Percentiles rank a stretch among this genome's conserved stretches.
phyloP scores from a whole-genome alignment of 2,329 filamentous ascomycete genomes.

The Ophiognomonia clavigignenti-juglandacearum region DNA sequence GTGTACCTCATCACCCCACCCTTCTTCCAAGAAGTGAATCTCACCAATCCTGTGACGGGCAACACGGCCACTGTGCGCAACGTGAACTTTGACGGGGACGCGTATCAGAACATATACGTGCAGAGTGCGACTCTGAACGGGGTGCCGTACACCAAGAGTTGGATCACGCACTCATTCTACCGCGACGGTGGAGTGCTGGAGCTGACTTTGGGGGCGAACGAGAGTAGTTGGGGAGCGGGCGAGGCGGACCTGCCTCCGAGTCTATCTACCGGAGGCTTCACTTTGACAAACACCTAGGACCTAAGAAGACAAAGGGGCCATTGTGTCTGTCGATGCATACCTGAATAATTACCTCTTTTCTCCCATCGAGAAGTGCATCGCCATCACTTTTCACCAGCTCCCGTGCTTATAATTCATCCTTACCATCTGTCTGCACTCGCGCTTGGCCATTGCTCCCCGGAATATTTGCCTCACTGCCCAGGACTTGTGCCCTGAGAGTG shows the following conservation, averaged over 20 bases:
- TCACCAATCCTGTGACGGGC: conserved; percentile 47
- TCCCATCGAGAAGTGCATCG: too few relatives aligned
- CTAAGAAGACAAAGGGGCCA: too few relatives aligned
- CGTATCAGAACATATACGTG: conserved; percentile 51
- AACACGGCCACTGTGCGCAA: conserved; percentile 52
- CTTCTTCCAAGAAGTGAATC: conserved; percentile 51
- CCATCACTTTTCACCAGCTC: too few relatives aligned
- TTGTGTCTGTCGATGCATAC: too few relatives aligned
- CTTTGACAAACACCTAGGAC: not conserved
- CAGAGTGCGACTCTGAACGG: conserved; percentile 55
- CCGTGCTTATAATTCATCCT: conserved; percentile 17
- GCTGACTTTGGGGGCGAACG: conserved; percentile 42
- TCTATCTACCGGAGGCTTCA: conserved; percentile 6
- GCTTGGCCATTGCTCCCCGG: conserved; percentile 2
- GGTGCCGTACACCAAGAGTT: conserved; percentile 49
- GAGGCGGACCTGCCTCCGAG: conserved; percentile 48
- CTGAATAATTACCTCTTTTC: too few relatives aligned
- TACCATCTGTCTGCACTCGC: conserved; percentile 2
- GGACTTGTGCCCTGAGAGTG: conserved; percentile 29
- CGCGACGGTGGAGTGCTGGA: conserved; percentile 52
- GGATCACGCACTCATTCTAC: conserved; percentile 59
- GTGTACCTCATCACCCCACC: conserved; percentile 60
- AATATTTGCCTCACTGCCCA: conserved; percentile 23
- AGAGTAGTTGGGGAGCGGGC: conserved; percentile 50
- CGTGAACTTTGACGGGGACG: conserved; percentile 47